These are phyloP conservation scores for Saturnispora dispora DNA, from an alignment of 805 yeast species.

Conservation along the genomic window DNA sequence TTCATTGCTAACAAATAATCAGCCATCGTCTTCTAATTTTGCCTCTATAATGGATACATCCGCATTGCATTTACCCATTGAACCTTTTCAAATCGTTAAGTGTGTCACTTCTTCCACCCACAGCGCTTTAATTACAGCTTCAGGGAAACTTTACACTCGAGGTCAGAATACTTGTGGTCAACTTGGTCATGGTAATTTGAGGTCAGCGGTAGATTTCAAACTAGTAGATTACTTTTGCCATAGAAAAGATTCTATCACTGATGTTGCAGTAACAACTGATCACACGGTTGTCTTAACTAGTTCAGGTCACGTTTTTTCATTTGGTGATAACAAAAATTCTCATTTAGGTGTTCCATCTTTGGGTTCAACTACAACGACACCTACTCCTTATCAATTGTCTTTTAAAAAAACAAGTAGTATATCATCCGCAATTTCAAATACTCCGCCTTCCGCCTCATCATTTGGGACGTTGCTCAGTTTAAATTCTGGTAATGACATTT, in stretches of 20 bases:
- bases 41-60: neutral
- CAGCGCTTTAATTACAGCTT: slow-evolving; percentile 8
- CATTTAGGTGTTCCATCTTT: slow-evolving; percentile 24
- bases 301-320: slow-evolving; percentile 49
- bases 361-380: neutral
- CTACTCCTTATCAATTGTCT: neutral
- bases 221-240: slow-evolving; percentile 11
- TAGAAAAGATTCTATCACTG: slow-evolving; percentile 22
- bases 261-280: slow-evolving; percentile 49
- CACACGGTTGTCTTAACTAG: slow-evolving; percentile 55
- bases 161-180: slow-evolving; percentile 49
- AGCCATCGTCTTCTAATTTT: neutral
- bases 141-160: slow-evolving; percentile 40
- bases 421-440: slow-evolving; percentile 17
- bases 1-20: neutral
- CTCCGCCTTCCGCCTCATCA: neutral
- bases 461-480: slow-evolving; percentile 13
- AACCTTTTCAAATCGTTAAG: neutral
- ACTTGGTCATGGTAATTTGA: slow-evolving; percentile 5
- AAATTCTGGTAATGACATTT: neutral
- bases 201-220: neutral
- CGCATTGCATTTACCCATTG: slow-evolving; percentile 1
- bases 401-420: slow-evolving; percentile 8
- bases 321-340: slow-evolving; percentile 60
- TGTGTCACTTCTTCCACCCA: slow-evolving; percentile 7